Conservation (phyloP, 495 filamentous ascomycete species). For the Pseudoneurospora amorphoporcata region DNA sequence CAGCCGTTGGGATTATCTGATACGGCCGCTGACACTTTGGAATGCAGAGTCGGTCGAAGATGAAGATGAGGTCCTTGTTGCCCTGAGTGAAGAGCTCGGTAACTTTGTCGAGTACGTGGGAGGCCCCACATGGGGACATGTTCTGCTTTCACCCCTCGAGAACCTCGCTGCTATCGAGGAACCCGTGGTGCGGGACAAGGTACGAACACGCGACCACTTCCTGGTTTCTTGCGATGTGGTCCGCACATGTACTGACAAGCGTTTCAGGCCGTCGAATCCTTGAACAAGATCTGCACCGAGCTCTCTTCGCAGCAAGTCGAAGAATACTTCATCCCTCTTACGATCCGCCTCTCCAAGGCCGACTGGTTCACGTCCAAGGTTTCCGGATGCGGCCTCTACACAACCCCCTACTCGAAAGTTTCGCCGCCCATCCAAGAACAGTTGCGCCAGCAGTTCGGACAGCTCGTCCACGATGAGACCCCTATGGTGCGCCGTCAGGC, state of each 20-base stretch:
- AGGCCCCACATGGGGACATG: constrained; percentile 85
- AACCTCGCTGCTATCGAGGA: constrained; percentile 98
- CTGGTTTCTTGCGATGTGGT: neutral
- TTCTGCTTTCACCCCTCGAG: constrained; percentile 91
- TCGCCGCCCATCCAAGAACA: constrained; percentile 73
- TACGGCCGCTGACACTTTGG: constrained; percentile 3
- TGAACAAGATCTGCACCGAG: constrained; percentile 96
- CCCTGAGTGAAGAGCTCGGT: constrained; percentile 90
- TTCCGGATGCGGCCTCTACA: constrained; percentile 91
- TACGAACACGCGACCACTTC: constrained; percentile 23
- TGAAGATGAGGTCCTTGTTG: constrained; percentile 95
- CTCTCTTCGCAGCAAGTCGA: constrained; percentile 87
- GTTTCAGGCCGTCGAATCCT: constrained; percentile 83
- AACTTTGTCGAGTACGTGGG: constrained; percentile 96
- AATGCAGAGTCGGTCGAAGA: constrained; percentile 89
- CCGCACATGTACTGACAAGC: constrained; percentile 8
- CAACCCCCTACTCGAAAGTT: constrained; percentile 82
- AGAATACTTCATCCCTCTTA: constrained; percentile 90
- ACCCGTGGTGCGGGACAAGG: constrained; percentile 94
- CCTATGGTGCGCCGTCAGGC: constrained; percentile 97
- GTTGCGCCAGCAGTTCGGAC: constrained; percentile 79
- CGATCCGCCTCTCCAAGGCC: constrained; percentile 90
- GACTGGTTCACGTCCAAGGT: constrained; percentile 99
- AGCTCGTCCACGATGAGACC: constrained; percentile 93
- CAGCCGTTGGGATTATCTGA: neutral